Conservation (phyloP, 352 stramenopile species). For the Phytophthora parvispora region DNA sequence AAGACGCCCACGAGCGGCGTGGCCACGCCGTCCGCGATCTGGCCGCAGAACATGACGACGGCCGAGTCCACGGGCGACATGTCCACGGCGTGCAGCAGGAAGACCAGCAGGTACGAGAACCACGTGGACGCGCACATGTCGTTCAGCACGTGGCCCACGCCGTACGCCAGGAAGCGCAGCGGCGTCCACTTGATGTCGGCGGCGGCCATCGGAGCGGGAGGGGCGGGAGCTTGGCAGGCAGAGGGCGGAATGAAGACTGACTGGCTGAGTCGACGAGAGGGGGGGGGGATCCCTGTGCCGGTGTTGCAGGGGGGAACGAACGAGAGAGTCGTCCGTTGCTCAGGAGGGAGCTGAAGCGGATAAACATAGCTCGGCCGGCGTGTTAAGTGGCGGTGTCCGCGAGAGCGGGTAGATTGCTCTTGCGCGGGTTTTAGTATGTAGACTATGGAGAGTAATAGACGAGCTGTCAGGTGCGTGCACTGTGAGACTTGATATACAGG, state of each 20-base stretch:
- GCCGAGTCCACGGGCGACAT: conserved; percentile 84
- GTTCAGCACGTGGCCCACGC: conserved; percentile 88
- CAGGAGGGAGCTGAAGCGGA: background rate
- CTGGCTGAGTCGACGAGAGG: background rate
- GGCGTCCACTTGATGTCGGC: conserved; percentile 59
- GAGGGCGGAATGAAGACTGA: conserved; percentile 2
- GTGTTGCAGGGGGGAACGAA: conserved; percentile 15
- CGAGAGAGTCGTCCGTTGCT: conserved; percentile 4
- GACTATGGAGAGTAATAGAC: background rate
- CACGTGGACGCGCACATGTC: conserved; percentile 92
- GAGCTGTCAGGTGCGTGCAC: background rate
- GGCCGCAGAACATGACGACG: conserved; percentile 89
- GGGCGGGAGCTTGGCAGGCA: background rate
- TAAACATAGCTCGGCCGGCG: conserved; percentile 2
- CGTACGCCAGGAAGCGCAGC: conserved; percentile 74
- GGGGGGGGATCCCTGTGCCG: conserved; percentile 5
- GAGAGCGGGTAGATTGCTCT: background rate
- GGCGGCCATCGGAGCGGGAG: background rate
- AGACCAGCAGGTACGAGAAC: conserved; percentile 91
- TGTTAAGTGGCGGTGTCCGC: background rate
- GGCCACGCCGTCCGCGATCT: conserved; percentile 85
- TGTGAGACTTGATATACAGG: background rate
- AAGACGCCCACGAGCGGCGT: conserved; percentile 86
- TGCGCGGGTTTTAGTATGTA: background rate
- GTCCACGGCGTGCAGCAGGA: conserved; percentile 67